Evolutionary conservation across 2,329 filamentous ascomycete genomes (phyloP).

Genomic region (Onygena corvina): DNA sequence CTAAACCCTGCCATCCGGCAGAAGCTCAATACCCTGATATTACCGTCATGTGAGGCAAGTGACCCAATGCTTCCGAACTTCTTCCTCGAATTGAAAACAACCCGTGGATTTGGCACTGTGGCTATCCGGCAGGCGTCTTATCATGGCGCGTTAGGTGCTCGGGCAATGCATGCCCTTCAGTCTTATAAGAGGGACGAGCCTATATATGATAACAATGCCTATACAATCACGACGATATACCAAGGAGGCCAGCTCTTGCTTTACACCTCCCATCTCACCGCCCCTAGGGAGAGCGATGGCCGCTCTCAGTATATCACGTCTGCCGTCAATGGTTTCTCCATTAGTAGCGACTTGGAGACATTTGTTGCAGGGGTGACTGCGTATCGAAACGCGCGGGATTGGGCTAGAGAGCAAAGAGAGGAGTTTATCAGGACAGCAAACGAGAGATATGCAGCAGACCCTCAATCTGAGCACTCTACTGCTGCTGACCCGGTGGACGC

Average conservation of each 20-base stretch:
- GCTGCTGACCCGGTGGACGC: too few relatives aligned
- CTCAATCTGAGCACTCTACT: too few relatives aligned
- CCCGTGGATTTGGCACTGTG: conserved; percentile 22
- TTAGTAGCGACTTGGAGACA: conserved; percentile 15
- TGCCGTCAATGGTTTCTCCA: conserved; percentile 2
- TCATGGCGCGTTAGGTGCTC: conserved; percentile 29
- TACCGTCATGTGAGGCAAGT: conserved; percentile 19
- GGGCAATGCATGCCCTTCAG: conserved; percentile 30
- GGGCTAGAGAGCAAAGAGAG: conserved; percentile 30
- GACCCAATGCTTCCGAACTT: conserved; percentile 19
- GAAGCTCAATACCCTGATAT: conserved; percentile 18
- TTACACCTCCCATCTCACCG: conserved; percentile 7
- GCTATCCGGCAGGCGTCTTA: conserved; percentile 28
- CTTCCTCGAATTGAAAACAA: conserved; percentile 33
- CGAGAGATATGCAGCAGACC: conserved; percentile 2
- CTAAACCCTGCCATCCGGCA: conserved; percentile 20
- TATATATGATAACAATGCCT: too few relatives aligned
- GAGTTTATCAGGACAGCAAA: conserved; percentile 26
- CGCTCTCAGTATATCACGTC: conserved; percentile 9
- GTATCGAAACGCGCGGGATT: conserved; percentile 33
- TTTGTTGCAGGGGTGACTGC: conserved; percentile 29
- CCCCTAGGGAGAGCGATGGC: neutral
- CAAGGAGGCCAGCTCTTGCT: conserved; percentile 9
- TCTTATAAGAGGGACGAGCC: conserved; percentile 23
- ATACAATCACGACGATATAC: conserved; percentile 21